Conservation (phyloP, 139 green algal genomes). For the Volvox reticuliferus region DNA sequence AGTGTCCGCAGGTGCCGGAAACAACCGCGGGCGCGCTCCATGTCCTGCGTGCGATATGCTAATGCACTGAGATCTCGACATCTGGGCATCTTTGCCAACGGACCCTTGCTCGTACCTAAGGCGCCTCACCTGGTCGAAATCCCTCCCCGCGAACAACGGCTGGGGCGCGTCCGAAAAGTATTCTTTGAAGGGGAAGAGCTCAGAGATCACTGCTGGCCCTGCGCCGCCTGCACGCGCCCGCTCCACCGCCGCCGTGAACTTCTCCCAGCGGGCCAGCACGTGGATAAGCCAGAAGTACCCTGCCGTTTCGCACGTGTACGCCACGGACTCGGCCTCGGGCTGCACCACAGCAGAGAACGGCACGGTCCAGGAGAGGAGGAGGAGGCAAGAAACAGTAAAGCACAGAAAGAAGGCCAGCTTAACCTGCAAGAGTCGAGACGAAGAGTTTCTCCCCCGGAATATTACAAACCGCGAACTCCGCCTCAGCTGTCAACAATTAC, state of each 20-base stretch:
- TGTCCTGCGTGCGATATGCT: constrained; percentile 51
- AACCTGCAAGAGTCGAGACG: too few relatives aligned
- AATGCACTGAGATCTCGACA: too few relatives aligned
- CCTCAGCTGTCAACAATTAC: too few relatives aligned
- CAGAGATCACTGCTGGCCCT: constrained; percentile 62
- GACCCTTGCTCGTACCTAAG: too few relatives aligned
- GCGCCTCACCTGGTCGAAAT: constrained; percentile 66
- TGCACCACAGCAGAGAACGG: background rate
- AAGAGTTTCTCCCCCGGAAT: too few relatives aligned
- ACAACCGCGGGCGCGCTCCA: constrained; percentile 83
- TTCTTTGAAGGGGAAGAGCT: constrained; percentile 92
- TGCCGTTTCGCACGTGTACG: constrained; percentile 97
- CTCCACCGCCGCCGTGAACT: constrained; percentile 67
- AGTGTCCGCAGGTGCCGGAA: constrained; percentile 92
- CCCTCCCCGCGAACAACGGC: constrained; percentile 77
- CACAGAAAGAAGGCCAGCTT: too few relatives aligned
- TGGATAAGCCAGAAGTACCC: constrained; percentile 98
- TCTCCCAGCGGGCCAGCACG: constrained; percentile 90
- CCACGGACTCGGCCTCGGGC: constrained; percentile 69
- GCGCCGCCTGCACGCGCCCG: constrained; percentile 33
- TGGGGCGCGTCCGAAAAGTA: constrained; percentile 92
- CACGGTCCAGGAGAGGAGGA: too few relatives aligned
- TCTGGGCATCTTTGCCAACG: too few relatives aligned
- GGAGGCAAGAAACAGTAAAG: too few relatives aligned
- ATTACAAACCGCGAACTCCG: too few relatives aligned